These are phyloP conservation scores for Parvularia atlantis DNA, from an alignment of 78 protist genomes.

Conservation along the genomic window DNA sequence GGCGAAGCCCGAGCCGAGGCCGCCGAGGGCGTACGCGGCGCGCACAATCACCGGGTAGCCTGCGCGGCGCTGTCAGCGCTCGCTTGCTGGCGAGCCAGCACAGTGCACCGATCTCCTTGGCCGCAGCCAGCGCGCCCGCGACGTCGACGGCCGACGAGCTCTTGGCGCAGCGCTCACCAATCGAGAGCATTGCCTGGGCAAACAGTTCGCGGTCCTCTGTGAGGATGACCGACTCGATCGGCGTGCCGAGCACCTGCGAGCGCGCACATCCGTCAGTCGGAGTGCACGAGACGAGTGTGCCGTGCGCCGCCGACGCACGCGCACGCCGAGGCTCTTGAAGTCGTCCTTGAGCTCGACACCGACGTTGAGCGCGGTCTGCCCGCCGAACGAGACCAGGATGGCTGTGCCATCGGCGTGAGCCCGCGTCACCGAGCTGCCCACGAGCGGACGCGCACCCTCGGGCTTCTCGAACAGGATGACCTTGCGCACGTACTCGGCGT, in stretches of 20 bases:
- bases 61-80: too few species aligned
- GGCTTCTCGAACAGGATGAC: conserved; percentile 84
- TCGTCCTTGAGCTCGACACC: conserved; percentile 73
- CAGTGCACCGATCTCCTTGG: conserved; percentile 45
- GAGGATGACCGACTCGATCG: conserved; percentile 58
- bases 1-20: conserved; percentile 91
- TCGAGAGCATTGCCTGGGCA: conserved; percentile 60
- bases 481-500: conserved; percentile 66
- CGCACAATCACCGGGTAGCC: conserved; percentile 89
- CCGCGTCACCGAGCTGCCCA: too few species aligned
- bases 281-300: conserved; percentile 1
- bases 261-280: neutral
- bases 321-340: conserved; percentile 3
- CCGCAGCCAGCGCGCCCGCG: conserved; percentile 53
- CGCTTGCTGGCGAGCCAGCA: too few species aligned
- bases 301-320: conserved; percentile 9
- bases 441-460: conserved; percentile 47
- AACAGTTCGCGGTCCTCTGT: conserved; percentile 94
- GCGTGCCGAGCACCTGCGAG: conserved; percentile 82
- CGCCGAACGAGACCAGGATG: conserved; percentile 87
- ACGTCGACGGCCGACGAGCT: conserved; percentile 46
- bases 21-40: conserved; percentile 93
- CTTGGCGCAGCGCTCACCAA: conserved; percentile 71
- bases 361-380: conserved; percentile 95
- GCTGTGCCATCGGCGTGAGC: too few species aligned